These are phyloP conservation scores for Galerina marginata DNA, from an alignment of 768 basidiomycete genomes.

Conservation along the genomic window DNA sequence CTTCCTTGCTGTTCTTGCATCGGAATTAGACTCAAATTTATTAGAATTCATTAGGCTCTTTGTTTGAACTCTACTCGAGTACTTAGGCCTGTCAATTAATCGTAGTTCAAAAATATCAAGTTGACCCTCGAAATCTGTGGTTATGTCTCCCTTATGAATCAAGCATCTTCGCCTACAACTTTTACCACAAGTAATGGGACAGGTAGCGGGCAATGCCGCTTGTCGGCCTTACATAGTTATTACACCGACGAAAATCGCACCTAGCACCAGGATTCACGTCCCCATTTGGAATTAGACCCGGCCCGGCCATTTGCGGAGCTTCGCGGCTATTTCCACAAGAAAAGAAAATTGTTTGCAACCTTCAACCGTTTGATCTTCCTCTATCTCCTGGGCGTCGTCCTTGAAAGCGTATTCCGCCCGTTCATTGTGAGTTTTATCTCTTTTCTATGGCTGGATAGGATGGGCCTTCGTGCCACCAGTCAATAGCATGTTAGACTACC, in stretches of 20 bases:
- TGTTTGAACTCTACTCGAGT: too few species aligned
- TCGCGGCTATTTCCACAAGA: constrained; percentile 21
- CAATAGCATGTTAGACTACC: constrained; percentile 62
- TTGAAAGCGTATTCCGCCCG: background rate
- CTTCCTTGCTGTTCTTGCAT: too few species aligned
- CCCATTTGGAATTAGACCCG: constrained; percentile 10
- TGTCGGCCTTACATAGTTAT: too few species aligned
- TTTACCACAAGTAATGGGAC: too few species aligned
- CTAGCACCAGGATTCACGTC: constrained; percentile 2
- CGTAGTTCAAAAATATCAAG: too few species aligned
- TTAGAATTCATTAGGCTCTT: too few species aligned
- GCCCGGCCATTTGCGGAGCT: constrained; percentile 13
- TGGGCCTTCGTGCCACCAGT: constrained; percentile 44
- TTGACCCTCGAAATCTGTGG: too few species aligned
- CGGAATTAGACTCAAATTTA: too few species aligned
- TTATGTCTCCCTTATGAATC: too few species aligned
- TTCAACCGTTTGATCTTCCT: background rate
- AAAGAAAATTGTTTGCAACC: background rate
- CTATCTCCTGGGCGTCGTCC: background rate
- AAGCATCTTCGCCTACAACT: too few species aligned
- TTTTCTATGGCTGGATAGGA: constrained; percentile 29
- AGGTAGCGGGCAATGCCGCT: too few species aligned
- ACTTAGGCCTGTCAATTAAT: too few species aligned
- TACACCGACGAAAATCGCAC: constrained; percentile 14
- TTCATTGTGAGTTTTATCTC: constrained; percentile 23